phyloP scores from a whole-genome alignment of 768 basidiomycete species.

The Lactarius vividus region DNA sequence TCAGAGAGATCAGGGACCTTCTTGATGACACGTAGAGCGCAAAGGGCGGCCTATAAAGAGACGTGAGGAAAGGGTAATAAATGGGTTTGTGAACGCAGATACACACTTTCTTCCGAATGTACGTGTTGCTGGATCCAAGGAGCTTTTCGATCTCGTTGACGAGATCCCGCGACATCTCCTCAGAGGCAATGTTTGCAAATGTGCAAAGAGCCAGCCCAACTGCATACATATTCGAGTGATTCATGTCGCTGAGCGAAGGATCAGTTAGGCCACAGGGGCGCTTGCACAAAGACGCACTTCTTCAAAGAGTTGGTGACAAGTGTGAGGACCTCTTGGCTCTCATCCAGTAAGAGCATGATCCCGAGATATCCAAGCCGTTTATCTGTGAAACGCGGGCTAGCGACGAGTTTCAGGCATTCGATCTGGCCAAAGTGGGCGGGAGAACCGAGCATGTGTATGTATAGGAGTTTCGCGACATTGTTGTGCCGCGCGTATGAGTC shows the following conservation, averaged over 20 bases:
- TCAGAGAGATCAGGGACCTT: slow-evolving; percentile 95
- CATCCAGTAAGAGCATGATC: slow-evolving; percentile 96
- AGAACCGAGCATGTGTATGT: slow-evolving; percentile 98
- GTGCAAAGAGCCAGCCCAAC: slow-evolving; percentile 97
- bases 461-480: slow-evolving; percentile 96
- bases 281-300: slow-evolving; percentile 58
- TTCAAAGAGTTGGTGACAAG: slow-evolving; percentile 98
- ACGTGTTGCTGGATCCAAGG: slow-evolving; percentile 94
- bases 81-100: background rate
- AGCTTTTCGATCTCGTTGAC: slow-evolving; percentile 98
- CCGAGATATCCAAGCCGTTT: slow-evolving; percentile 96
- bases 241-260: slow-evolving; percentile 80
- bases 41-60: slow-evolving; percentile 78
- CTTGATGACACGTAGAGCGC: slow-evolving; percentile 90
- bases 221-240: slow-evolving; percentile 98
- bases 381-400: slow-evolving; percentile 92
- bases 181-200: slow-evolving; percentile 97
- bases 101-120: slow-evolving; percentile 95
- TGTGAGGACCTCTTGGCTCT: slow-evolving; percentile 96
- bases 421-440: slow-evolving; percentile 99
- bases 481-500: slow-evolving; percentile 94
- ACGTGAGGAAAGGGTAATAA: background rate
- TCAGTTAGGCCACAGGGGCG: slow-evolving; percentile 8
- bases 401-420: slow-evolving; percentile 92
- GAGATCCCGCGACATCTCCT: slow-evolving; percentile 99